Base-by-base conservation (phyloP, 495 filamentous ascomycete genomes). In the Hypoxylon crocopeplum region DNA sequence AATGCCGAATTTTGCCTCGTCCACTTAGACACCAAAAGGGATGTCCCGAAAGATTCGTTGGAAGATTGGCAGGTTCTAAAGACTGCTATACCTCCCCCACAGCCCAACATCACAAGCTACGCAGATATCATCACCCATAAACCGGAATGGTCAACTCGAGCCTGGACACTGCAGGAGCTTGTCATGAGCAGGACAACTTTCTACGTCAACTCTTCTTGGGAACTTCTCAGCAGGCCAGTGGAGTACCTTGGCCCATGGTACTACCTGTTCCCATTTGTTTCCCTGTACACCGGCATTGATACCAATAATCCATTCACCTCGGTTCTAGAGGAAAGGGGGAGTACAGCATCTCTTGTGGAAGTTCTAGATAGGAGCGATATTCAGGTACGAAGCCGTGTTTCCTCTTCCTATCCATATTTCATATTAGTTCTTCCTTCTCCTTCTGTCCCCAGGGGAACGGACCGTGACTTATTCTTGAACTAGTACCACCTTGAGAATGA, bases 141-240 rank as follows among this genome's bases (percentile, higher is more conserved):
- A 10, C 69, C 71, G 12, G 69, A 75, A 34, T 79, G 76, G 77
- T 70, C 72, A 0, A 74, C 69, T 1, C 65, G 75, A 38, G 77
- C 72, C 7, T 81, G 77, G 76, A 81, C 77, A 19, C 62, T 79
- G n/a, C 78, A 81, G 45, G 77, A 81, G 47, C 69, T 81, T 30
- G 75, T 79, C 20, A 67, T 78, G 68, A 80, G 77, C 60, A 77
- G 74, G 64, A 69, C 72, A 19, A 75, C 75, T 1, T 79, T 70
- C 61, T 79, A 75, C 56, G 70, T 74, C 24, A 80, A 80, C 40
- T 69, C 68, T 1, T 34, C 62, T 1, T 79, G 76, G 76, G 11
- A 63, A 34, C 56, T 59, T 16, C 51, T 78, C 33, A 57, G 50
- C 13, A 63, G 78, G 20, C 69, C 72, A 16, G 59, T 73, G 21